Evolutionary conservation across 768 basidiomycete species (phyloP).

Genomic region (Austroboletus festivus): DNA sequence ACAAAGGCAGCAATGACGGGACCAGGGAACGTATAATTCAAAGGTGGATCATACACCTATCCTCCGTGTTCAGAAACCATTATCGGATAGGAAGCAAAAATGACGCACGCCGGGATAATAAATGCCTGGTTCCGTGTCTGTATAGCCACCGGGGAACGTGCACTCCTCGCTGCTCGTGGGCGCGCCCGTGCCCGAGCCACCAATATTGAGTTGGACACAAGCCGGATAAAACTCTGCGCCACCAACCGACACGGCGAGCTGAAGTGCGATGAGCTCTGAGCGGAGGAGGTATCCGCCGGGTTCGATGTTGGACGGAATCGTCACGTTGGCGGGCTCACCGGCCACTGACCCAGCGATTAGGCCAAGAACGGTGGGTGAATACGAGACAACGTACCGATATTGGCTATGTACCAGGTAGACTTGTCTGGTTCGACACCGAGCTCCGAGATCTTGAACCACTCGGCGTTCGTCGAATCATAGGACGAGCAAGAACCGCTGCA

Average conservation of each 20-base stretch:
- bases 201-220: conserved; percentile 29
- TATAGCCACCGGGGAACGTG: conserved; percentile 68
- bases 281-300: conserved; percentile 74
- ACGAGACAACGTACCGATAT: conserved; percentile 41
- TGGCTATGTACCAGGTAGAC: conserved; percentile 46
- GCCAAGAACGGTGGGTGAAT: neutral
- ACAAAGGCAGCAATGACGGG: conserved; percentile 46
- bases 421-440: conserved; percentile 37
- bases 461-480: conserved; percentile 53
- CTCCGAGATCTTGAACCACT: conserved; percentile 75
- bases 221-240: conserved; percentile 48
- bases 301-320: conserved; percentile 49
- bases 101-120: conserved; percentile 43
- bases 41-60: conserved; percentile 31
- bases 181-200: conserved; percentile 24
- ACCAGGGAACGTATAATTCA: conserved; percentile 52
- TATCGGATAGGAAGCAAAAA: neutral
- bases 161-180: conserved; percentile 40
- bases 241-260: conserved; percentile 49
- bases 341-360: neutral
- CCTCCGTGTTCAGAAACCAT: neutral
- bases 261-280: conserved; percentile 76
- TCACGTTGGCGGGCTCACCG: conserved; percentile 34
- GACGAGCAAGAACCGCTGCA: conserved; percentile 57
- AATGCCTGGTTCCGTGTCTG: conserved; percentile 67